Base-by-base conservation (phyloP, 495 filamentous ascomycete species). In the Collariella sp. region DNA sequence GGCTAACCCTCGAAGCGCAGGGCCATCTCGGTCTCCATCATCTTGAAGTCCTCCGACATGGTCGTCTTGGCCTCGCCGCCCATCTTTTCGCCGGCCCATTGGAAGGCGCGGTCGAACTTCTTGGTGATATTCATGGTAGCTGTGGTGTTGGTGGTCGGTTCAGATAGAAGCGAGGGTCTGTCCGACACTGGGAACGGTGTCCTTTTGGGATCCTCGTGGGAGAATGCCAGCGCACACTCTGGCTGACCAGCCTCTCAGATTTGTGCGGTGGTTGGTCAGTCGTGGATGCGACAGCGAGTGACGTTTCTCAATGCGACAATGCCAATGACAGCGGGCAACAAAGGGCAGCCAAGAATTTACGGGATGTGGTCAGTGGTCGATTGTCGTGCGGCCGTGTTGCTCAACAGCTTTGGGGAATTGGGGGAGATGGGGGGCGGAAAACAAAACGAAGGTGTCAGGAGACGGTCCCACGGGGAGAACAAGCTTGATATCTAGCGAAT, bases 41-140 rank as follows among this genome's bases (percentile, higher is more conserved):
- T 80, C 73, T 90, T 96, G 80, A 98, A 97, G 58, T 97, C 87
- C 47, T 98, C 90, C 0, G 89, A 86, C 47, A 88, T 82, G 64
- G 75, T 84, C 12, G 91, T 96, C 73, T 91, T 95, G 64, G 81
- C 80, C 71, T 97, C 93, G 45, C 83, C 83, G 61, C 93, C 93
- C 89, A 98, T 96, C 72, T 89, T 84, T 75, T 98, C 93, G 51
- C 89, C 88, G 11, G 89, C 89, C 91, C 91, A 98, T 85, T 98
- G 93, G 78, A 93, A 95, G 75, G 96, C 84, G 56, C 94, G 86
- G 71, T 89, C 93, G 66, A 97, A 81, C 69, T 95, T 95, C 79
- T 94, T 91, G 73, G 90, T 91, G 75, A 95, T 84, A 71, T 91
- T 88, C 90, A 96, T 95, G 33, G 50, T 75, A 58, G 44, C 36